Percentiles rank a stretch among this genome's conserved stretches.
Conservation (phyloP, 345 rosid genomes). For the Populus deltoides region DNA sequence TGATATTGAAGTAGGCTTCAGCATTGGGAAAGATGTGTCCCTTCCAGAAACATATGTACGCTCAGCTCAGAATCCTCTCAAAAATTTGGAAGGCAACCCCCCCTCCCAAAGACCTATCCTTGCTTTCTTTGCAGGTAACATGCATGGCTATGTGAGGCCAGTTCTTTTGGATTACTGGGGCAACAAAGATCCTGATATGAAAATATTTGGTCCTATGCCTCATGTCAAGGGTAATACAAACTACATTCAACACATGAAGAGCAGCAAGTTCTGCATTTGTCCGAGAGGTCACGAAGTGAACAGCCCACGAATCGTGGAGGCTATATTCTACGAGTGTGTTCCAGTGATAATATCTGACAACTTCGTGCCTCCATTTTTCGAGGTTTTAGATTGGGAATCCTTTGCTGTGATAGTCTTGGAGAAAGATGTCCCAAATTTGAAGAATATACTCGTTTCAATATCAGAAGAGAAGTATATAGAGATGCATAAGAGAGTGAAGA, state of each 20-base stretch:
- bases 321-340: conserved; percentile 69
- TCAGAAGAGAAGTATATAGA: conserved; percentile 40
- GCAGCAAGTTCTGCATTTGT: conserved; percentile 85
- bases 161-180: conserved; percentile 67
- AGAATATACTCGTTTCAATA: conserved; percentile 63
- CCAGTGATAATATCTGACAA: conserved; percentile 83
- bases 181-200: conserved; percentile 79
- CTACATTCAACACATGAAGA: conserved; percentile 69
- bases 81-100: conserved; percentile 65
- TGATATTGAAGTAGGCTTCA: conserved; percentile 74
- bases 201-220: conserved; percentile 60
- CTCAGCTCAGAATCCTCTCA: conserved; percentile 48
- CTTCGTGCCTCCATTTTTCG: conserved; percentile 77
- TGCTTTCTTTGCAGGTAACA: conserved; percentile 81
- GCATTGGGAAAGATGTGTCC: conserved; percentile 74
- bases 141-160: conserved; percentile 84
- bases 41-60: conserved; percentile 72
- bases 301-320: conserved; percentile 82
- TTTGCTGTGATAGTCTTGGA: conserved; percentile 71
- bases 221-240: conserved; percentile 51
- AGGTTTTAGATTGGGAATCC: conserved; percentile 77
- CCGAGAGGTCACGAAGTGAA: conserved; percentile 87
- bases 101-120: conserved; percentile 58
- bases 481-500: conserved; percentile 74
- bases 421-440: conserved; percentile 76